phyloP scores from a whole-genome alignment of 2,329 filamentous ascomycete genomes.

The Rugonectria rugulosa region DNA sequence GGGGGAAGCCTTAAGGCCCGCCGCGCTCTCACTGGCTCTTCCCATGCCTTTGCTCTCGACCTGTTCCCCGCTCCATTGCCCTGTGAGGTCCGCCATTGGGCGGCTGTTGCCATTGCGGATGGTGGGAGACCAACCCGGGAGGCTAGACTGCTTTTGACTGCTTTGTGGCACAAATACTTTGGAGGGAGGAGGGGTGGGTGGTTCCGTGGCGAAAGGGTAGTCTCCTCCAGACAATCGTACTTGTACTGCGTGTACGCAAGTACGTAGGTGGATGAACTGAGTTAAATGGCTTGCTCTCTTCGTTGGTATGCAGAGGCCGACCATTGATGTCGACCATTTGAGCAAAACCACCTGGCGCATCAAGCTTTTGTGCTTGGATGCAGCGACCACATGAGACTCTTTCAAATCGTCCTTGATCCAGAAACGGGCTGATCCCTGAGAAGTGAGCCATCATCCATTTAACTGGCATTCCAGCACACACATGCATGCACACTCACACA shows the following conservation, averaged over 20 bases:
- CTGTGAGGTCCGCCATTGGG: not conserved
- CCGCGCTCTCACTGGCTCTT: not conserved
- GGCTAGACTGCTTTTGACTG: no score
- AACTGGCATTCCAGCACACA: conserved; percentile 6
- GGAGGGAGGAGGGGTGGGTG: not conserved
- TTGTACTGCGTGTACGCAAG: no score
- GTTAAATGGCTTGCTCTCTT: no score
- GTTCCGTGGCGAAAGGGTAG: not conserved
- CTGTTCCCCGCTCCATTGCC: not conserved
- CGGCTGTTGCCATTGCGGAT: not conserved
- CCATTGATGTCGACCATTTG: not conserved
- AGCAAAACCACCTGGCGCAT: not conserved
- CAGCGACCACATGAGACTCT: not conserved
- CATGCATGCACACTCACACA: no score
- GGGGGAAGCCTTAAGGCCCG: no score
- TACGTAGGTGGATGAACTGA: not conserved
- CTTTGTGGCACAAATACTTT: not conserved
- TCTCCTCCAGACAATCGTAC: no score
- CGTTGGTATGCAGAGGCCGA: not conserved
- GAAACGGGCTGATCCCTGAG: not conserved
- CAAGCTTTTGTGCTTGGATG: not conserved
- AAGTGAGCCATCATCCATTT: not conserved
- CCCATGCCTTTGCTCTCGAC: not conserved
- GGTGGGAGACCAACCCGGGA: not conserved
- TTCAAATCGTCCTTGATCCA: no score